Base-by-base conservation (phyloP, 2,329 filamentous ascomycete species). In the Fusarium oxysporum region DNA sequence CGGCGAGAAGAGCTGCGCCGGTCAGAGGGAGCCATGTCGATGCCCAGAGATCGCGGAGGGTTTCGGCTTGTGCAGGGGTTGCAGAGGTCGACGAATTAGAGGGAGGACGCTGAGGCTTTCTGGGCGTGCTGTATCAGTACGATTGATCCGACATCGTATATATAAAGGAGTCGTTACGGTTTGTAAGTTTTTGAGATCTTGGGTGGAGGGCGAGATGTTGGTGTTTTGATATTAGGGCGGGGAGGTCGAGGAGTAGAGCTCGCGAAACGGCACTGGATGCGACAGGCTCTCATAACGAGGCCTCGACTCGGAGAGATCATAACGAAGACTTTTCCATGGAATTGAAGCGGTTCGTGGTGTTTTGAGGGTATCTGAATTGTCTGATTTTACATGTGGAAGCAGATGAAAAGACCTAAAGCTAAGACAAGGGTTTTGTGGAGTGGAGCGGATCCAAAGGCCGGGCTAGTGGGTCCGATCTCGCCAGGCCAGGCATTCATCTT, bases 1-100 rank as follows among this genome's bases (percentile, higher is more conserved):
- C 80, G 16, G 85, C 83, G n/a, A 82, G 77, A 70, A 86, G 78
- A 63, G 85, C 84, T 64, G 84, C 83, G 54, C 86, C 86, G 64
- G 86, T 82, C 33, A 88, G 82, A 14, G 83, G 83, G 25, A 83
- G 75, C 82, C 79, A 86, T 71, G 82, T 82, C 78, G 72, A 81
- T 79, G 74, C 81, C 80, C 73, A 82, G 64, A 83, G 76, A 59
- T 76, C 73, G 59, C 80, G 79, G 70, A 83, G 77, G 51, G 81
- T 82, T 63, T 82, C 78, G 60, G 72, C 69, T 59, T 77, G 64
- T 17, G 71, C 71, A 33, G 76, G 78, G 16, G 76, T 54, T 47
- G 62, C 51, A 25, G 73, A 38, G 2, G 68, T 69, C 12, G 66
- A 28, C 17, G 57, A 50, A 28, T 71, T 12, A 32, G 70, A 45